A percentile compares a stretch with the other conserved stretches of the same genome.
phyloP scores from a whole-genome alignment of 1,284 basidiomycete species.

The Marasmius sp. region DNA sequence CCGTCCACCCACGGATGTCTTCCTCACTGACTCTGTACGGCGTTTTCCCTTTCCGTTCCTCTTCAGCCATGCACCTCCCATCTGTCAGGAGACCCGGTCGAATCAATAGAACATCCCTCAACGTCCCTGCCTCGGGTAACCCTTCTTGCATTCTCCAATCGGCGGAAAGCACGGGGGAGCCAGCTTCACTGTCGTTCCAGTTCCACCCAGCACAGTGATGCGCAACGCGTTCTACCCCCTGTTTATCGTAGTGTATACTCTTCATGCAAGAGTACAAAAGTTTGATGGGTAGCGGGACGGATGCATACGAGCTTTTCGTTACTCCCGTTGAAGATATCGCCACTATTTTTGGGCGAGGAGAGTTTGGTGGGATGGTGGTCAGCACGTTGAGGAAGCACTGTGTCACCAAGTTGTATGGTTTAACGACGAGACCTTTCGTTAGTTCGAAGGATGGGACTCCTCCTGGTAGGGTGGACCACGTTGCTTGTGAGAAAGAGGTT shows the following conservation, averaged over 20 bases:
- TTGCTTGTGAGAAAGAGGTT: neutral
- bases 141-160: constrained; percentile 40
- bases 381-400: constrained; percentile 48
- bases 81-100: constrained; percentile 59
- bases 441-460: constrained; percentile 39
- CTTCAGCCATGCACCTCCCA: constrained; percentile 50
- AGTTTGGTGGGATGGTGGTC: constrained; percentile 38
- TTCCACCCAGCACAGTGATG: constrained; percentile 34
- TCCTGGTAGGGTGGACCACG: constrained; percentile 24
- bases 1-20: neutral
- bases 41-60: constrained; percentile 14
- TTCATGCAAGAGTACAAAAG: constrained; percentile 37
- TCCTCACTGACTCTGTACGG: constrained; percentile 32
- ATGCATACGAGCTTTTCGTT: constrained; percentile 38
- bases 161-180: constrained; percentile 34
- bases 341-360: constrained; percentile 46
- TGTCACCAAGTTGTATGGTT: constrained; percentile 50
- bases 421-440: constrained; percentile 41
- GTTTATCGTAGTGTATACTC: constrained; percentile 47
- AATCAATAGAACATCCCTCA: constrained; percentile 47
- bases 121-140: constrained; percentile 38
- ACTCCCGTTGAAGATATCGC: constrained; percentile 53
- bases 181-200: constrained; percentile 44
- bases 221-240: constrained; percentile 40
- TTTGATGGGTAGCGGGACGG: constrained; percentile 48